These are phyloP conservation scores for Lecanosticta acicola DNA, from an alignment of 2,329 filamentous ascomycete genomes.

Conservation along the genomic window DNA sequence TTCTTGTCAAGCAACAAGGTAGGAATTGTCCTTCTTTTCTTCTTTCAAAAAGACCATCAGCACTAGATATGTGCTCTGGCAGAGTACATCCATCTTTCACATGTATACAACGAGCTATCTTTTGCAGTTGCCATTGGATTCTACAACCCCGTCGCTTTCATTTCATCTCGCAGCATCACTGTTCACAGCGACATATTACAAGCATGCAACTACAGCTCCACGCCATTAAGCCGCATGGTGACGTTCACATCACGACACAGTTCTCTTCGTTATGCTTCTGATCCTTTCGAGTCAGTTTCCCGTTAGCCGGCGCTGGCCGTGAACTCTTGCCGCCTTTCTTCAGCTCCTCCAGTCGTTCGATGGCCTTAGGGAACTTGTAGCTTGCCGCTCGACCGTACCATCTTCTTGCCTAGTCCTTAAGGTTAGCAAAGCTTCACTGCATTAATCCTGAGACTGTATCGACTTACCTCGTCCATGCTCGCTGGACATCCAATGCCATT, in stretches of 20 bases:
- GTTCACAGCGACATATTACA: no score
- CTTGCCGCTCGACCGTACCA: constrained; percentile 47
- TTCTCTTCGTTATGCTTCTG: constrained; percentile 84
- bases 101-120: no score
- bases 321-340: constrained; percentile 55
- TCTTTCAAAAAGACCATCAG: no score
- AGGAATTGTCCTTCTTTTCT: no score
- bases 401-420: neutral
- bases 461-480: constrained; percentile 87
- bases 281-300: constrained; percentile 74
- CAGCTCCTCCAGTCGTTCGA: constrained; percentile 86
- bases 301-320: constrained; percentile 55
- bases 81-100: no score
- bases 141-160: neutral
- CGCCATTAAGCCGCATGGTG: no score
- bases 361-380: constrained; percentile 89
- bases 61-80: no score
- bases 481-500: constrained; percentile 82
- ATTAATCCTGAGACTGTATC: neutral
- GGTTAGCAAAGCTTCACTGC: neutral
- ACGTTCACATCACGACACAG: constrained; percentile 72
- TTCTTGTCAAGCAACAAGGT: no score
- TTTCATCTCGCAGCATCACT: no score
- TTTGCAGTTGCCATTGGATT: neutral
- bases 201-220: no score